These are phyloP conservation scores for Termitomyces sp. DNA, from an alignment of 768 basidiomycete species.

Conservation along the genomic window DNA sequence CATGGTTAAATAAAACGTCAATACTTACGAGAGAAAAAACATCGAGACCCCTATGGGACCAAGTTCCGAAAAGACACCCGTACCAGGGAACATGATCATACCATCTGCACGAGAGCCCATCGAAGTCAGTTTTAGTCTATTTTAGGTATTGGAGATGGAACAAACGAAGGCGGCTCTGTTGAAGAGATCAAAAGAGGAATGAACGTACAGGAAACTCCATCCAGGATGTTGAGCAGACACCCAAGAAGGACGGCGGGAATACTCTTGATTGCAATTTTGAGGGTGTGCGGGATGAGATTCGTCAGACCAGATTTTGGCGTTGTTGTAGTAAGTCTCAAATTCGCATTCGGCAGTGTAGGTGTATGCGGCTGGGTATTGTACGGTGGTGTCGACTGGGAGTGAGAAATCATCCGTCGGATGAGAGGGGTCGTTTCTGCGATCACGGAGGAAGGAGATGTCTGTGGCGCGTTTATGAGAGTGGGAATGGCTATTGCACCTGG, in stretches of 20 bases:
- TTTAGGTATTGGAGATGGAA: neutral
- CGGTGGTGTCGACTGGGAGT: neutral
- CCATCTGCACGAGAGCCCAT: conserved; percentile 55
- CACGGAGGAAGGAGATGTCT: neutral
- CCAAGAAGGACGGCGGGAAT: conserved; percentile 88
- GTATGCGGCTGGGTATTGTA: neutral
- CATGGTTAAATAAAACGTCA: neutral
- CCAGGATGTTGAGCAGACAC: conserved; percentile 83
- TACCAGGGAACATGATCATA: conserved; percentile 92
- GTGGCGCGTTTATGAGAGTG: neutral
- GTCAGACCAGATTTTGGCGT: neutral
- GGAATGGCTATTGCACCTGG: neutral
- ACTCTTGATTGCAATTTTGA: conserved; percentile 34
- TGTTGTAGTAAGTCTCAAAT: neutral
- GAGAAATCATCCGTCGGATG: neutral
- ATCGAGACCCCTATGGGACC: conserved; percentile 92
- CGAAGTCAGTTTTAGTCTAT: neutral
- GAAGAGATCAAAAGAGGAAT: neutral
- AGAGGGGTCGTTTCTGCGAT: neutral
- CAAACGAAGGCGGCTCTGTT: no score
- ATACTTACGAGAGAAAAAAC: conserved; percentile 80
- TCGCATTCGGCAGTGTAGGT: neutral
- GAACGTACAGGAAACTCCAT: conserved; percentile 85
- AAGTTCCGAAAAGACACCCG: conserved; percentile 74
- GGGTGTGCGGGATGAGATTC: neutral